phyloP scores from a whole-genome alignment of 768 basidiomycete species.

The Suillus decipiens region DNA sequence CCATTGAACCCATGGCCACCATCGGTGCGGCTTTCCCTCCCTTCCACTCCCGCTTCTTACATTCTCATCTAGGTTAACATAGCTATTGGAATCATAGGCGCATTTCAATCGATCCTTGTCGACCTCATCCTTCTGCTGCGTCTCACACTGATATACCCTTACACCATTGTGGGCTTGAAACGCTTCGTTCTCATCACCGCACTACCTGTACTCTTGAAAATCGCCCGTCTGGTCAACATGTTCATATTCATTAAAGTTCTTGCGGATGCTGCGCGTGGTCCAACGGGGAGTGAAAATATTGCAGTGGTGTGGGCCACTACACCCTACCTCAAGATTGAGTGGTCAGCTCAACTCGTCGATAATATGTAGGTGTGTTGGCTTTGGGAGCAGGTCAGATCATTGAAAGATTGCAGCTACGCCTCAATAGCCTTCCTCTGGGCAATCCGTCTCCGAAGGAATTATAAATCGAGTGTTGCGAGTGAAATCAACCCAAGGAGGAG shows the following conservation, averaged over 20 bases:
- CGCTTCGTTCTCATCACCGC: conserved; percentile 25
- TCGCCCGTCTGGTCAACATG: conserved; percentile 25
- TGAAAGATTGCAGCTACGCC: not conserved
- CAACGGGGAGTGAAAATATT: conserved; percentile 2
- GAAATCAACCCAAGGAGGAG: not conserved
- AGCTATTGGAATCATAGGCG: conserved; percentile 24
- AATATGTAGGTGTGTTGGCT: not conserved
- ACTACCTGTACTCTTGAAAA: conserved; percentile 32
- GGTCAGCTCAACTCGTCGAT: conserved; percentile 2
- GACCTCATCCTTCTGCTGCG: conserved; percentile 42
- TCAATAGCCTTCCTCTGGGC: conserved; percentile 2
- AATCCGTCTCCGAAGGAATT: conserved; percentile 2
- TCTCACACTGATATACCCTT: conserved; percentile 38
- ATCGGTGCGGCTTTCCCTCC: not conserved
- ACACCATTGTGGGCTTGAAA: conserved; percentile 16
- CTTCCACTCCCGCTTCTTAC: not conserved
- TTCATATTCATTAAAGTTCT: conserved; percentile 1
- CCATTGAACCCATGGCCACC: conserved; percentile 1
- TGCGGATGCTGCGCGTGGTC: conserved; percentile 7
- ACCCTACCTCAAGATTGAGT: conserved; percentile 7
- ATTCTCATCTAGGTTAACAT: conserved; percentile 17
- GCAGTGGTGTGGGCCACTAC: conserved; percentile 9
- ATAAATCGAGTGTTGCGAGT: conserved; percentile 7
- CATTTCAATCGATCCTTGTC: conserved; percentile 31
- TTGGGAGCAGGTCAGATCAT: not conserved